Base-by-base conservation (phyloP, 1,139 yeast species). In the Saccharomyces uvarum region DNA sequence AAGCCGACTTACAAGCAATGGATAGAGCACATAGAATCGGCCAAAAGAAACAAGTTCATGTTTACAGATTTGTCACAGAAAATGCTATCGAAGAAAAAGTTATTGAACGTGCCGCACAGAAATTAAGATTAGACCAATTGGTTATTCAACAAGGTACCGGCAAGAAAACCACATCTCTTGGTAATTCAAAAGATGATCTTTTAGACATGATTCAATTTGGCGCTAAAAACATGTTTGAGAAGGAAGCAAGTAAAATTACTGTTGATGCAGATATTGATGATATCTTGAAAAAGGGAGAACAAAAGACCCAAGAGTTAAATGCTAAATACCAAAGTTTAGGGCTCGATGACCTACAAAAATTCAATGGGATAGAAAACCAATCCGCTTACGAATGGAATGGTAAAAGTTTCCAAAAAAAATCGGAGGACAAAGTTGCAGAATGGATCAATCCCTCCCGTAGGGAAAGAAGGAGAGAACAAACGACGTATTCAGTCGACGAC, bases 321-420 rank as follows among this genome's bases (percentile, higher is more conserved):
- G 75, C 80, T 47, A 83, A 83, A 66, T 86, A 83, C 64, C 79
- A 82, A 14, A 78, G 83, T 51, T 74, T 86, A 52, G 87, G 89
- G 54, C 75, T 86, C 56, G 88, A 83, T 70, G 95, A 89, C 53
- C 75, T 86, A 56, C 95, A 86, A 64, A 85, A 85, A 64, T 86
- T 84, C 64, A 65, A 67, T 50, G 73, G 68, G 6, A 51, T 67
- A 24, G 77, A 90, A 14, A 97, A 90, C 62, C 82, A 82, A 38
- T 88, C 96, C 2, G 93, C 97, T 0, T 93, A 91, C 70, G 97
- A 91, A 70, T 93, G 99, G 99, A 90, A 93, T 66, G 99, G 99
- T 26, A 85, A 88, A 65, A 90, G 91, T 67, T 93, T 90, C 69
- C 88, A 95, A 49, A 87, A 88, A 62, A 81, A 78, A 60, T 69